Percentiles rank a stretch among this genome's conserved stretches.
phyloP scores from a whole-genome alignment of 1,284 basidiomycete genomes.

The Singerocomus rubriflavus region DNA sequence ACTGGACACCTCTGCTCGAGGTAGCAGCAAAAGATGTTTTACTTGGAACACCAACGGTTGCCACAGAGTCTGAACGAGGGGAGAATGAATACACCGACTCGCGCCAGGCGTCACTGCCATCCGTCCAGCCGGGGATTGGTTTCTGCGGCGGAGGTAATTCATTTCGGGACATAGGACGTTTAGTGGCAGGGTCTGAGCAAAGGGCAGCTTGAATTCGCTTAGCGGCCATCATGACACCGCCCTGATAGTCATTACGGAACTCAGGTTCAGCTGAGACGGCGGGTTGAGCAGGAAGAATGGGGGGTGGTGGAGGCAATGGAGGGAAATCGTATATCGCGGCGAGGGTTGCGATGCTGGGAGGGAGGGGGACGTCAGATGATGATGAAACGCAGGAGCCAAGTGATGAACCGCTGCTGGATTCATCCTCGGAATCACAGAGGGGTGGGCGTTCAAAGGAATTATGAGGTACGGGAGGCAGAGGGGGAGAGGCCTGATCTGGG shows the following conservation, averaged over 20 bases:
- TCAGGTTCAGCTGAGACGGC: conserved; percentile 20
- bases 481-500: conserved; percentile 40
- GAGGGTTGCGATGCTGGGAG: conserved; percentile 49
- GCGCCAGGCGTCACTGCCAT: conserved; percentile 63
- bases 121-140: conserved; percentile 65
- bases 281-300: conserved; percentile 34
- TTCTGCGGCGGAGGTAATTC: conserved; percentile 35
- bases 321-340: conserved; percentile 54
- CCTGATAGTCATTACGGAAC: conserved; percentile 42
- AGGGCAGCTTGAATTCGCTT: conserved; percentile 51
- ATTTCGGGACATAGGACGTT: conserved; percentile 25
- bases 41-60: conserved; percentile 18
- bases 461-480: conserved; percentile 39
- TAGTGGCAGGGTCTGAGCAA: conserved; percentile 38
- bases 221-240: conserved; percentile 68
- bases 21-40: conserved; percentile 46
- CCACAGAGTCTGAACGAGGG: conserved; percentile 31
- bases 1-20: conserved; percentile 50
- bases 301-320: conserved; percentile 50
- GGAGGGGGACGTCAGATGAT: conserved; percentile 29
- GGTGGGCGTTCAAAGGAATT: conserved; percentile 34
- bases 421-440: conserved; percentile 39
- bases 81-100: conserved; percentile 51
- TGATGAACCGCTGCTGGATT: conserved; percentile 40
- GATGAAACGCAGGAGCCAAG: conserved; percentile 38